Evolutionary conservation across 1,284 basidiomycete genomes (phyloP).

Genomic region (Cryptococcus deneoformans): DNA sequence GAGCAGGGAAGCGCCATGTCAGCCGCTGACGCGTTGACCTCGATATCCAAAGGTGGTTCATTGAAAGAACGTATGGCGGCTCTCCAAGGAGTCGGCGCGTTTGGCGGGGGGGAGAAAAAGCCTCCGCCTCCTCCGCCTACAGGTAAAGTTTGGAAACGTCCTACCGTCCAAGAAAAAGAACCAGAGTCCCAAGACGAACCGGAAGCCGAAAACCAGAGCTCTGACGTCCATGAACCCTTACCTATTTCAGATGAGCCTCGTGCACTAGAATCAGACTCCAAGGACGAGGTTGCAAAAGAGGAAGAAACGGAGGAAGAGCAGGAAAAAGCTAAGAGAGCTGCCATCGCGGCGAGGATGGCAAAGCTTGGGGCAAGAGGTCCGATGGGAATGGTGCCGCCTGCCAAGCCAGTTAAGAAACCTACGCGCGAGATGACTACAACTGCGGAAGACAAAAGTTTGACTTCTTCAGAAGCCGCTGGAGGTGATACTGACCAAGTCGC

Average conservation of each 20-base stretch:
- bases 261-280: not conserved
- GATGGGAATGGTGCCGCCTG: conserved; percentile 39
- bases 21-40: conserved; percentile 76
- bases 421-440: conserved; percentile 14
- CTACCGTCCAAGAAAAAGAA: conserved; percentile 44
- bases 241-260: not conserved
- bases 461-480: not conserved
- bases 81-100: conserved; percentile 69
- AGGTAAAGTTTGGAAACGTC: conserved; percentile 67
- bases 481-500: not conserved
- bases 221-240: conserved; percentile 8
- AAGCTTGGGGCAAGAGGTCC: conserved; percentile 52
- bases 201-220: conserved; percentile 46
- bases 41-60: conserved; percentile 64
- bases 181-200: conserved; percentile 49
- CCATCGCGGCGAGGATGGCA: conserved; percentile 53
- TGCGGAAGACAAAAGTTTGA: conserved; percentile 2
- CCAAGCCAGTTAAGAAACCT: conserved; percentile 33
- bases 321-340: conserved; percentile 50
- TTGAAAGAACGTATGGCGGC: conserved; percentile 92
- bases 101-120: conserved; percentile 53
- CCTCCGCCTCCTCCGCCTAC: conserved; percentile 66
- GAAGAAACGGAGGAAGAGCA: conserved; percentile 48
- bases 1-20: conserved; percentile 58
- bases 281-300: conserved; percentile 27